These are phyloP conservation scores for Pugionium dolabratum DNA, from an alignment of 345 rosid species.

Conservation along the genomic window DNA sequence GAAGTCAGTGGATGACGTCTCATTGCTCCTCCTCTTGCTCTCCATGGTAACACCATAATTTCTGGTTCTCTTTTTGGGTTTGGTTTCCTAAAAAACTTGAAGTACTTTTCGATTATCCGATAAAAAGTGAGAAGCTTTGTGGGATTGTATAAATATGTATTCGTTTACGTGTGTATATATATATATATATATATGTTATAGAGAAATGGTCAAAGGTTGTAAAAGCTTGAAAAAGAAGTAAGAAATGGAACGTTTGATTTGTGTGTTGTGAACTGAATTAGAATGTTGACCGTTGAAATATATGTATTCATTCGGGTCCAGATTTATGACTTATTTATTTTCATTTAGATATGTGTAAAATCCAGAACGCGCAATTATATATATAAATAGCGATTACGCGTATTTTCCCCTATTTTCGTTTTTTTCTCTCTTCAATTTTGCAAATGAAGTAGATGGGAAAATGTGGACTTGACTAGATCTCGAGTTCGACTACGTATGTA, in stretches of 20 bases:
- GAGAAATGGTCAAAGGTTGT: slow-evolving; percentile 38
- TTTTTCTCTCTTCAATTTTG: too few species aligned
- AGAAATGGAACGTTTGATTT: slow-evolving; percentile 1
- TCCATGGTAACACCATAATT: slow-evolving; percentile 43
- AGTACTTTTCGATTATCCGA: too few species aligned
- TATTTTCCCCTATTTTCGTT: too few species aligned
- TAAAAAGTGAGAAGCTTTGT: too few species aligned
- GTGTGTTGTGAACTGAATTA: slow-evolving; percentile 27
- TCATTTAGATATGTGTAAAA: too few species aligned
- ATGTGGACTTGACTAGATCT: neutral
- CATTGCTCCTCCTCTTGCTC: slow-evolving; percentile 34
- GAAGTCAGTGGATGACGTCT: slow-evolving; percentile 18
- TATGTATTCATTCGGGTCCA: slow-evolving; percentile 23
- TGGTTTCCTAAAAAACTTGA: too few species aligned
- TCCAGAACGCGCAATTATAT: too few species aligned
- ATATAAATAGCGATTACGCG: neutral
- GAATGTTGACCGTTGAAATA: slow-evolving; percentile 44
- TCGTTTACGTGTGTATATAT: slow-evolving; percentile 25
- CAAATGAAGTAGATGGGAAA: neutral
- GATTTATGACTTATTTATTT: slow-evolving; percentile 16
- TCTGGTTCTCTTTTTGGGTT: too few species aligned
- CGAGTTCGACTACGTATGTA: neutral
- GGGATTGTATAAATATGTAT: slow-evolving; percentile 19
- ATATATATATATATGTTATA: slow-evolving; percentile 14
- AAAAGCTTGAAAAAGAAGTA: slow-evolving; percentile 29